Conservation (phyloP, 768 basidiomycete species). For the Sarcomyxa edulis region DNA sequence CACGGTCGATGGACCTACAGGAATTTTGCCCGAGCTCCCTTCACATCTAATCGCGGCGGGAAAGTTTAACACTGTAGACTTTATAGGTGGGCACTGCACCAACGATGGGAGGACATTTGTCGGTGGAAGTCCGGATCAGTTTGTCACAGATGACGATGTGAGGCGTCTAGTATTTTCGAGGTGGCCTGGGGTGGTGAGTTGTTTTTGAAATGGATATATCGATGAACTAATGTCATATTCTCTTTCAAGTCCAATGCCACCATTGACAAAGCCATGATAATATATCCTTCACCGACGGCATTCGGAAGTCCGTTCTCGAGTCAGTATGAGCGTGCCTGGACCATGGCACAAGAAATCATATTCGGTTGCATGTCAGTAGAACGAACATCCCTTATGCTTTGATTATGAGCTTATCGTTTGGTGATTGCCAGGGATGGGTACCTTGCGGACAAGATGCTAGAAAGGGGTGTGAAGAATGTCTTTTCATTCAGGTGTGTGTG, state of each 20-base stretch:
- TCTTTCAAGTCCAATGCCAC: conserved; percentile 27
- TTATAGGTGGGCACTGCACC: conserved; percentile 36
- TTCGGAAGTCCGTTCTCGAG: conserved; percentile 30
- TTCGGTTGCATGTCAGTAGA: conserved; percentile 37
- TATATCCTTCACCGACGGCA: conserved; percentile 31
- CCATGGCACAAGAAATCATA: conserved; percentile 35
- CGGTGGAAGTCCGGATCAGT: conserved; percentile 27
- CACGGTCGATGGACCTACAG: conserved; percentile 21
- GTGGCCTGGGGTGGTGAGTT: conserved; percentile 29
- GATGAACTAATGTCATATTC: background rate
- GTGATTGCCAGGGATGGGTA: conserved; percentile 29
- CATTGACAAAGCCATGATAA: conserved; percentile 24
- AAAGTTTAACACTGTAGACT: conserved; percentile 26
- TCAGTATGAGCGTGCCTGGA: conserved; percentile 33
- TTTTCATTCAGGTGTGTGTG: conserved; percentile 27
- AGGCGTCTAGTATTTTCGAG: conserved; percentile 25
- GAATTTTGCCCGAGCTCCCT: conserved; percentile 29
- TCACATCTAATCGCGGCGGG: conserved; percentile 27
- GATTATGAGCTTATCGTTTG: background rate
- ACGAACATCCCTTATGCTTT: background rate
- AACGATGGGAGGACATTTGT: conserved; percentile 39
- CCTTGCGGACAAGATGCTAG: conserved; percentile 24
- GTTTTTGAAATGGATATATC: background rate
- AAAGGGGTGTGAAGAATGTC: conserved; percentile 24
- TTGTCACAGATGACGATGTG: conserved; percentile 35